phyloP scores from a whole-genome alignment of 371 early-diverging fungal species.

The Apophysomyces variabilis region DNA sequence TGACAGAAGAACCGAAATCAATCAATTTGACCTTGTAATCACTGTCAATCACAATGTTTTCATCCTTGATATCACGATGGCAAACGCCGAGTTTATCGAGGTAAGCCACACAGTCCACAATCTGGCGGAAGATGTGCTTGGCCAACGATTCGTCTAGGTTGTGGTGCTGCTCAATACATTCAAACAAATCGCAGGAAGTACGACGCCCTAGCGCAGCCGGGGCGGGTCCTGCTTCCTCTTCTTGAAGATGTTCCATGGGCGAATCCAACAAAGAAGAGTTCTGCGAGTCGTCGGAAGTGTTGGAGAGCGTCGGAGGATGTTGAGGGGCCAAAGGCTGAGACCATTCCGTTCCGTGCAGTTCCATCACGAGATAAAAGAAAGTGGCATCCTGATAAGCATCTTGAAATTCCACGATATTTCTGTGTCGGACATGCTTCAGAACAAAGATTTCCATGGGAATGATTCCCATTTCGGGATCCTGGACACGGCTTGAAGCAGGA shows the following conservation, averaged over 20 bases:
- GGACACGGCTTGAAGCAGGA: constrained; percentile 63
- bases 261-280: constrained; percentile 26
- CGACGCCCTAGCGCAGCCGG: constrained; percentile 50
- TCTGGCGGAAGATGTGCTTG: constrained; percentile 71
- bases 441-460: constrained; percentile 81
- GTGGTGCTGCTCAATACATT: constrained; percentile 75
- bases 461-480: constrained; percentile 60
- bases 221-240: neutral
- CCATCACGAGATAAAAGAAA: constrained; percentile 78
- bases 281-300: constrained; percentile 27
- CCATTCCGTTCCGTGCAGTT: constrained; percentile 82
- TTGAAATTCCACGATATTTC: constrained; percentile 69
- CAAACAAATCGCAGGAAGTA: constrained; percentile 77
- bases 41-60: constrained; percentile 80
- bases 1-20: constrained; percentile 83
- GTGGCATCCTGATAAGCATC: constrained; percentile 70
- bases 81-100: constrained; percentile 61
- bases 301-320: constrained; percentile 36
- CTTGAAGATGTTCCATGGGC: constrained; percentile 15
- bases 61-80: constrained; percentile 74
- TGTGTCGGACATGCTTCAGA: constrained; percentile 69
- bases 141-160: constrained; percentile 66
- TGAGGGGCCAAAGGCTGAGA: constrained; percentile 19
- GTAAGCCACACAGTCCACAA: constrained; percentile 68
- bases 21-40: constrained; percentile 76